These are phyloP conservation scores for Ceratocystis cubensis DNA, from an alignment of 2,329 filamentous ascomycete genomes.

Conservation along the genomic window DNA sequence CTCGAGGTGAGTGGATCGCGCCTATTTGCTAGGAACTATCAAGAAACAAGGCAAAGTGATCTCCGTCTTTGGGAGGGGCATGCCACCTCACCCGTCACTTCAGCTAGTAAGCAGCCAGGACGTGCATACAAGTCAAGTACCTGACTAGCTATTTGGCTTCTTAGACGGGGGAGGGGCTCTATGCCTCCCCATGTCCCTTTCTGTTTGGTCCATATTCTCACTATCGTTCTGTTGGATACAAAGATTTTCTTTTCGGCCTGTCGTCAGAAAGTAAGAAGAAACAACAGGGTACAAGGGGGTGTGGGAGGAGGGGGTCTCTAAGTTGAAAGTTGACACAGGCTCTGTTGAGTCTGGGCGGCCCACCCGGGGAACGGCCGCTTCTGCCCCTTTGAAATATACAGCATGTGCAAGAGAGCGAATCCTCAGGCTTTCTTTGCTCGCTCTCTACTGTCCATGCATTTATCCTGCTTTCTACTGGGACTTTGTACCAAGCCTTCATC, in stretches of 20 bases:
- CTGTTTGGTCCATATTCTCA: background rate
- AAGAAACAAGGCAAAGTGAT: background rate
- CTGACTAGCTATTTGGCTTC: background rate
- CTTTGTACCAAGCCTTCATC: background rate
- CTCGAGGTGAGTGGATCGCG: background rate
- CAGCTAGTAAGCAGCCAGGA: constrained; percentile 3
- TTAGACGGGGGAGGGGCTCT: background rate
- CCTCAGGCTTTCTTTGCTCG: background rate
- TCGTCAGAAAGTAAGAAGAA: constrained; percentile 6
- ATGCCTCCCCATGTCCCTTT: background rate
- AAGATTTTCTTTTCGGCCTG: constrained; percentile 1
- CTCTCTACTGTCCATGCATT: background rate
- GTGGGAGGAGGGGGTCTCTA: background rate
- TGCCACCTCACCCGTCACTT: background rate
- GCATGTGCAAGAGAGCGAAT: background rate
- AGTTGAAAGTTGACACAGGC: background rate
- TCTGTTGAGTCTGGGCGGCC: background rate
- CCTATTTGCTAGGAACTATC: background rate
- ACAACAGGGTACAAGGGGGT: background rate
- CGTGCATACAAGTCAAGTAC: constrained; percentile 2
- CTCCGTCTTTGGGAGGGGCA: background rate
- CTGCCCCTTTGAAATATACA: background rate
- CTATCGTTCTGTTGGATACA: background rate
- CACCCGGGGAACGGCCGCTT: background rate
- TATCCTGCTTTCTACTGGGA: background rate